Evolutionary conservation across 108 stramenopile species (phyloP).

Genomic region (Pseudonitzschia multiseries): DNA sequence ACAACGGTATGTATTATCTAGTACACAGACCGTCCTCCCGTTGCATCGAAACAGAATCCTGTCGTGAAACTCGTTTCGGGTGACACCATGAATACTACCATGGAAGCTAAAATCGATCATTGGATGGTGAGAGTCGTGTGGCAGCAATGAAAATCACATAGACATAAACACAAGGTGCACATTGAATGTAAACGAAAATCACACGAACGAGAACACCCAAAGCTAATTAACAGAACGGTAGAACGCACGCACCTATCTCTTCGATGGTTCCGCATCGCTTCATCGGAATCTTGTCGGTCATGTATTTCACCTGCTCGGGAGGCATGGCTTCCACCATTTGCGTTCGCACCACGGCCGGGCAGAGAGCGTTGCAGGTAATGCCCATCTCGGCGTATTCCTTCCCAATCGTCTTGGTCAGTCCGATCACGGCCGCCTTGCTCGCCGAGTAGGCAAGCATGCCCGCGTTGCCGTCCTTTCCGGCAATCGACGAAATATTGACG

Average conservation of each 20-base stretch:
- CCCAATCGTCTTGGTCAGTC: constrained; percentile 69
- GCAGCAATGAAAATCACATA: too few relatives aligned
- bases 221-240: too few relatives aligned
- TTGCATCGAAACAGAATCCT: constrained; percentile 62
- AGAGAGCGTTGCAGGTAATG: constrained; percentile 70
- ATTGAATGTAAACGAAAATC: too few relatives aligned
- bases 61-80: constrained; percentile 60
- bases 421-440: constrained; percentile 75
- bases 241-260: constrained; percentile 24
- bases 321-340: constrained; percentile 73
- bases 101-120: constrained; percentile 26
- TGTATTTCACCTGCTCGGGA: constrained; percentile 60
- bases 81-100: constrained; percentile 54
- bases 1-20: constrained; percentile 7
- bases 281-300: constrained; percentile 77
- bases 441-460: constrained; percentile 66
- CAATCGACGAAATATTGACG: constrained; percentile 69
- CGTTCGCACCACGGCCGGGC: constrained; percentile 70
- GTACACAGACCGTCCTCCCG: constrained; percentile 57
- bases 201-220: too few relatives aligned
- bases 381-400: constrained; percentile 75
- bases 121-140: constrained; percentile 9
- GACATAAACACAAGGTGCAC: too few relatives aligned
- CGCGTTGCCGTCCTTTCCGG: constrained; percentile 73
- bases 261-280: constrained; percentile 62